These are phyloP conservation scores for Marchantia polymorpha DNA, from an alignment of 225 moss, liverwort and hornwort species.

Conservation along the genomic window DNA sequence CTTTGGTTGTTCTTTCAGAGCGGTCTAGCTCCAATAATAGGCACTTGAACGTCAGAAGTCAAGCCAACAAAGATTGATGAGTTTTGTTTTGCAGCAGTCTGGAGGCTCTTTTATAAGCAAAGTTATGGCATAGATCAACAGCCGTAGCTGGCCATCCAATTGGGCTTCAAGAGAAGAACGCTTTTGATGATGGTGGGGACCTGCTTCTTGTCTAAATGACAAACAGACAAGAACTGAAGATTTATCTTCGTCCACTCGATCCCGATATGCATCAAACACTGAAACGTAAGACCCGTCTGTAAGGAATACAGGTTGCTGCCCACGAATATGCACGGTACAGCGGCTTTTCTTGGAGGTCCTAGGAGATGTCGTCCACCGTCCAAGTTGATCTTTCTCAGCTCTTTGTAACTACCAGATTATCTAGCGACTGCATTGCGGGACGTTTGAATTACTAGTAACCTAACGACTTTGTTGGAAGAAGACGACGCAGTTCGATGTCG, in stretches of 20 bases:
- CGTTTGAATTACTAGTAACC: background rate
- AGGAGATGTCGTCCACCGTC: background rate
- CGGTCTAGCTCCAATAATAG: background rate
- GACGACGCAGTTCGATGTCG: too few species aligned
- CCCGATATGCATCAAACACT: background rate
- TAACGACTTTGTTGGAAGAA: background rate
- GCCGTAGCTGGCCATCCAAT: slow-evolving; percentile 3
- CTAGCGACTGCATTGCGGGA: background rate
- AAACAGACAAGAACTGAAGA: background rate
- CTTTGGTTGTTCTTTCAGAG: background rate
- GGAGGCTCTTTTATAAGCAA: background rate
- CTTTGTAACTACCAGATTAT: background rate
- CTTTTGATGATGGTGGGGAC: slow-evolving; percentile 4
- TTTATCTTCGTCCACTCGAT: background rate
- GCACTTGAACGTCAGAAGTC: slow-evolving; percentile 5
- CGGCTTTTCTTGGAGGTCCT: background rate
- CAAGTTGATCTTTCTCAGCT: background rate
- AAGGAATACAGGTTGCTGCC: background rate
- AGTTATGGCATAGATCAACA: background rate
- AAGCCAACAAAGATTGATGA: slow-evolving; percentile 1
- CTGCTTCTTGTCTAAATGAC: background rate
- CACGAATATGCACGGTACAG: background rate
- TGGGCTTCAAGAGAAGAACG: background rate
- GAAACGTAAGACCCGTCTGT: background rate
- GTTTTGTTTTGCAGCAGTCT: background rate